Conservation (phyloP, 139 green algal genomes). For the Coccomyxa sp. region DNA sequence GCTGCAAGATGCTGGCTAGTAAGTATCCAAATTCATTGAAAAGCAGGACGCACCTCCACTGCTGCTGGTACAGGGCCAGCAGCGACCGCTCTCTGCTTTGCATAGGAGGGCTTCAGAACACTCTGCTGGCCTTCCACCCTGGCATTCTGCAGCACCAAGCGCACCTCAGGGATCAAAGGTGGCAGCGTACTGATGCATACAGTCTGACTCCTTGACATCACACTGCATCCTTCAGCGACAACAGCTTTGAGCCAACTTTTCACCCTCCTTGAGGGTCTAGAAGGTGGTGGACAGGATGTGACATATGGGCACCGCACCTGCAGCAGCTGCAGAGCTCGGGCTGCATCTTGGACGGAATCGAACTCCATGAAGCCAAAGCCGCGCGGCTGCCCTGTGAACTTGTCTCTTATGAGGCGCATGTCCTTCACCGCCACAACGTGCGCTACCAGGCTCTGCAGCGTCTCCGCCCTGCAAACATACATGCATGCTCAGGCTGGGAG, state of each 20-base stretch:
- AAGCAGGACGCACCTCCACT: constrained; percentile 16
- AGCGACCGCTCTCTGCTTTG: constrained; percentile 14
- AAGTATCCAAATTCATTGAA: too few relatives aligned
- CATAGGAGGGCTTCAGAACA: constrained; percentile 33
- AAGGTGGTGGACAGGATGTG: not conserved
- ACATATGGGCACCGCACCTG: constrained; percentile 19
- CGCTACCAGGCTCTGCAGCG: constrained; percentile 42
- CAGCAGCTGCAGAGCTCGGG: constrained; percentile 22
- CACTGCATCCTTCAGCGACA: too few relatives aligned
- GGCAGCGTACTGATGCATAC: too few relatives aligned
- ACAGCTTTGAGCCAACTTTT: too few relatives aligned
- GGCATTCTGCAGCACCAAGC: not conserved
- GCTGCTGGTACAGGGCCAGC: constrained; percentile 5
- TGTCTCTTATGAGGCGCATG: constrained; percentile 67
- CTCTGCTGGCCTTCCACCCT: constrained; percentile 5
- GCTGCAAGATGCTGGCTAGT: too few relatives aligned
- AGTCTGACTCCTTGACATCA: too few relatives aligned
- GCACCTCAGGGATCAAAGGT: not conserved
- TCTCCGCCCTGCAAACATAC: constrained; percentile 56
- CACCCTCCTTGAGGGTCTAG: too few relatives aligned
- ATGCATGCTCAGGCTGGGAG: too few relatives aligned
- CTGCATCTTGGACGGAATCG: constrained; percentile 32
- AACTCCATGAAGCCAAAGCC: constrained; percentile 64
- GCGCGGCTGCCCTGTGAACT: constrained; percentile 48
- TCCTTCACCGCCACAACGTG: constrained; percentile 45